Evolutionary conservation across 768 basidiomycete genomes (phyloP).

Genomic region (Lanmaoa pseudosensibilis): DNA sequence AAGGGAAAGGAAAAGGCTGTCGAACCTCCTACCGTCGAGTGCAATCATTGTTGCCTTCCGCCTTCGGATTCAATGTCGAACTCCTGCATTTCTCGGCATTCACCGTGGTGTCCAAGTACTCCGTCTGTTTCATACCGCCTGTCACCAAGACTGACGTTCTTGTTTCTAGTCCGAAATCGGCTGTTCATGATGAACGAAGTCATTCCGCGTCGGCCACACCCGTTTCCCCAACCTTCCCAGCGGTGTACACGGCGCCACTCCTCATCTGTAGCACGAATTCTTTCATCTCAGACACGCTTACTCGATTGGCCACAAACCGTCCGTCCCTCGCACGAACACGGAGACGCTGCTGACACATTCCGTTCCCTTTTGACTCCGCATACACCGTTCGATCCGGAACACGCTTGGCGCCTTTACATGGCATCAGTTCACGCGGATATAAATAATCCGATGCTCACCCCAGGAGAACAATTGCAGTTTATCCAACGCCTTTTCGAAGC

Average conservation of each 20-base stretch:
- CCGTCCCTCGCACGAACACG: constrained; percentile 5
- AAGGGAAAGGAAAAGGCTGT: constrained; percentile 56
- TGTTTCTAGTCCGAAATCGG: constrained; percentile 33
- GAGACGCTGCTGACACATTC: constrained; percentile 13
- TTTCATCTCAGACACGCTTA: constrained; percentile 13
- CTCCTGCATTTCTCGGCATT: constrained; percentile 49
- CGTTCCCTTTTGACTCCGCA: constrained; percentile 18
- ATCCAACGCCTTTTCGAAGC: constrained; percentile 24
- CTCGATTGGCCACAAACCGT: constrained; percentile 6
- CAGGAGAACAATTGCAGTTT: constrained; percentile 27
- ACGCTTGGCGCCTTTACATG: constrained; percentile 43
- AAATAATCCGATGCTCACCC: constrained; percentile 17
- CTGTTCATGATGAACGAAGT: constrained; percentile 40
- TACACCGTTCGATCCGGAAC: constrained; percentile 35
- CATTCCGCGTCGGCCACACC: constrained; percentile 26
- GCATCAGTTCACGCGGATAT: constrained; percentile 5
- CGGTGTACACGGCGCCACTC: constrained; percentile 26
- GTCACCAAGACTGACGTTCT: constrained; percentile 6
- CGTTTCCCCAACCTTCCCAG: constrained; percentile 10
- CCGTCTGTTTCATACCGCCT: constrained; percentile 1
- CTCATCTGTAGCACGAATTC: constrained; percentile 18
- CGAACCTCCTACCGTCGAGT: constrained; percentile 29
- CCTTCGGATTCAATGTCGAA: constrained; percentile 30
- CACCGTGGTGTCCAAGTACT: constrained; percentile 50
- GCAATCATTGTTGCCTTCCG: constrained; percentile 26